Conservation (phyloP, 345 rosid species). For the Bruguiera gymnorhiza region DNA sequence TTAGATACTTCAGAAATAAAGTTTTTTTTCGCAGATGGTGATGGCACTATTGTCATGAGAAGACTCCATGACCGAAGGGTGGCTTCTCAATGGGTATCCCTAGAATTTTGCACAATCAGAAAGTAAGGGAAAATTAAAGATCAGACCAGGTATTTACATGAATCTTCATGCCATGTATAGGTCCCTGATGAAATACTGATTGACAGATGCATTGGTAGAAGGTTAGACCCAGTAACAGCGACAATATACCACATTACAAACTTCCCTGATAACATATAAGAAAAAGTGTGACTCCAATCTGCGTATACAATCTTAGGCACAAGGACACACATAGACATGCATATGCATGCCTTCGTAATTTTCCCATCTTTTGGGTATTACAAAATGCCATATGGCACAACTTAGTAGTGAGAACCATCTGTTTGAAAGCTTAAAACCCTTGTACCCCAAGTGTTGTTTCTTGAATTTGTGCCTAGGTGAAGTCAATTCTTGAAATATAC, state of each 20-base stretch:
- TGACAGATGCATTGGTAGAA: conserved; percentile 85
- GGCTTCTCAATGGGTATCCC: conserved; percentile 96
- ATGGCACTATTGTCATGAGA: conserved; percentile 49
- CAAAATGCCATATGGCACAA: too few relatives aligned
- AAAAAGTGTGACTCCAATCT: conserved; percentile 43
- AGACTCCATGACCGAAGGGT: conserved; percentile 69
- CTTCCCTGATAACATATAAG: conserved; percentile 83
- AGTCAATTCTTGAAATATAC: conserved; percentile 73
- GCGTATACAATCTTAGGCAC: not conserved
- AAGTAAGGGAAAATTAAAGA: conserved; percentile 59
- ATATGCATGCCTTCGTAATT: not conserved
- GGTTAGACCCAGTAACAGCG: conserved; percentile 68
- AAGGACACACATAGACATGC: not conserved
- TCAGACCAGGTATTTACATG: conserved; percentile 60
- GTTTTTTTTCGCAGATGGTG: conserved; percentile 53
- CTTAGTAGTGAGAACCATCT: not conserved
- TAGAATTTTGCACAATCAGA: conserved; percentile 71
- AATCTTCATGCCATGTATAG: conserved; percentile 10
- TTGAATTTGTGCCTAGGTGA: conserved; percentile 43
- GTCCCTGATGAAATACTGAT: conserved; percentile 65
- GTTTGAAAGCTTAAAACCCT: not conserved
- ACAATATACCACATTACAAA: conserved; percentile 67
- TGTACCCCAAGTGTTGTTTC: conserved; percentile 3
- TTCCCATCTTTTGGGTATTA: not conserved
- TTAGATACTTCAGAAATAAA: conserved; percentile 2